These are phyloP conservation scores for Micractinium sp. DNA, from an alignment of 139 green algal genomes.

Conservation along the genomic window DNA sequence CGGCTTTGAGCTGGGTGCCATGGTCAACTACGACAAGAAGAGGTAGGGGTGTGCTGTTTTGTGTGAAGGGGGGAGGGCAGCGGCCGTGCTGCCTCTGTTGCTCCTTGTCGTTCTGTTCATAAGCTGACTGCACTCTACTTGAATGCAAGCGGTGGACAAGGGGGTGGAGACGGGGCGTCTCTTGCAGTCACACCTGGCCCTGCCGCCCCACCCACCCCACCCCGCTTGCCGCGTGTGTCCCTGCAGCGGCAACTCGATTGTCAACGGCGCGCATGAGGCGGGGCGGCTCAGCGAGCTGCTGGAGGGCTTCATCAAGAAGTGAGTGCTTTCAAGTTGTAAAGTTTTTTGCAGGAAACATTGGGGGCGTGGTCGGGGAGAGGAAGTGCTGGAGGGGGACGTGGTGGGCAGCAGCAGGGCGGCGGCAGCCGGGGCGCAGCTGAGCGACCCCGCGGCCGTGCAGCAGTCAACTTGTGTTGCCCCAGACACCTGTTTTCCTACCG, in stretches of 20 bases:
- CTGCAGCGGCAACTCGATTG: constrained; percentile 83
- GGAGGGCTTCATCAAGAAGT: constrained; percentile 98
- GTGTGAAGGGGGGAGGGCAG: too few relatives aligned
- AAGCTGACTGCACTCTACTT: too few relatives aligned
- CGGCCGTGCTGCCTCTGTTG: too few relatives aligned
- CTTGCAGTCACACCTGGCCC: too few relatives aligned
- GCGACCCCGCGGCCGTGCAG: neutral
- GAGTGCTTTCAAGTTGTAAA: too few relatives aligned
- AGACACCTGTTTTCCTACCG: too few relatives aligned
- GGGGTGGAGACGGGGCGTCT: too few relatives aligned
- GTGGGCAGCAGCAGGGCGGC: neutral
- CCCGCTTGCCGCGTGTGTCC: neutral
- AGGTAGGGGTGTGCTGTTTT: neutral
- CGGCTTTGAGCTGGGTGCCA: constrained; percentile 95
- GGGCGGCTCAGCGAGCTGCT: constrained; percentile 87
- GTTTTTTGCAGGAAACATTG: too few relatives aligned
- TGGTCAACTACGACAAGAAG: constrained; percentile 96
- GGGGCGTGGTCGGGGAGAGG: neutral
- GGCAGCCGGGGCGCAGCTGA: neutral
- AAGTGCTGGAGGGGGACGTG: neutral
- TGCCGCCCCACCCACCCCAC: neutral
- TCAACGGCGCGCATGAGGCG: constrained; percentile 91
- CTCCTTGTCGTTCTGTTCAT: neutral
- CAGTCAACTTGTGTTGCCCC: too few relatives aligned
- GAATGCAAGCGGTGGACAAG: too few relatives aligned